Evolutionary conservation across 2,329 filamentous ascomycete genomes (phyloP), one percentile per base, ranked within the genome.

Genomic region (Phialemonium atrogriseum): DNA sequence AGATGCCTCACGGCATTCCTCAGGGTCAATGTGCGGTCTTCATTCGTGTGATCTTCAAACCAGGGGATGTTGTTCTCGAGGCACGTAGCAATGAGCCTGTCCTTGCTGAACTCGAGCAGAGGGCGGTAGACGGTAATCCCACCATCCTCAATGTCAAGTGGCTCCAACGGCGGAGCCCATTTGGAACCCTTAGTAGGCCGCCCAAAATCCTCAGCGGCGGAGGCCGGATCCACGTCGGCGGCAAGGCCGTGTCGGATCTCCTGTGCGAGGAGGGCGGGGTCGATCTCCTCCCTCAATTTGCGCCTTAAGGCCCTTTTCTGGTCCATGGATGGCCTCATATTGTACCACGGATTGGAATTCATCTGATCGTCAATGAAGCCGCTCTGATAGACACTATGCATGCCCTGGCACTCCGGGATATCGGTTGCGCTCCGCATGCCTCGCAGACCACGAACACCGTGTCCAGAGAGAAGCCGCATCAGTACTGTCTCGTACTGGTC

Each of bases 401-500:
- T 53, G 18, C 81, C 81, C 45, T 80, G 68, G 46, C 84, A 94
- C 53, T 94, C 87, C 2, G 89, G 89, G n/a, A 95, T 86, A 26
- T 73, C 71, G 17, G 71, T 66, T 12, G 71, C 63, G 4, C 62
- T 46, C 8, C 66, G 68, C 46, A 94, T 91, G 4, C 83, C 86
- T 11, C 68, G 62, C 18, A 94, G 61, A 0, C 84, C 87, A n/a
- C 70, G 62, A n/a, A 73, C 72, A 3, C 71, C 62, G 46, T 85
- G 81, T 0, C 80, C 77, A 4, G 66, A 64, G 7, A 80, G 56
- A 36, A 96, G 56, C 24, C 91, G 73, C 77, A 87, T 83, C 29
- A 96, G 58, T 4, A 93, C 68, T 0, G 88, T 95, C 59, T 98
- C 91, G 34, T 87, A 82, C 49, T 91, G 85, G 48, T 98, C 91